Evolutionary conservation across 495 filamentous ascomycete species (phyloP), one percentile per base, ranked within the genome.

Genomic region (Apodospora peruviana): DNA sequence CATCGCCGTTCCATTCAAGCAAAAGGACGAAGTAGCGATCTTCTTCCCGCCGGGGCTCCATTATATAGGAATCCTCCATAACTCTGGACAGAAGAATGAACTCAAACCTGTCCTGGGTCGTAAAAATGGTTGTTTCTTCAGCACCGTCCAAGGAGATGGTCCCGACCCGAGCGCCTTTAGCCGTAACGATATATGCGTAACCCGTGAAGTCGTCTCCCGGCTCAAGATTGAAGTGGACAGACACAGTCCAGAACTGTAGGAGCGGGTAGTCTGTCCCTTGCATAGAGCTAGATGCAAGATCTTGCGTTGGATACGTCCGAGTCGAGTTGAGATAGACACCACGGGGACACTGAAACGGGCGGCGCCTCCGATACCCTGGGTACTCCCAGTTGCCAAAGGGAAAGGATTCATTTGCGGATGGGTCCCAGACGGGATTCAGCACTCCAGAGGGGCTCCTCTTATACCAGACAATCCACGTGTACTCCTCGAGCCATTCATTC

Each of bases 391-490:
- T 44, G 2, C 27, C 18, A 11, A 16, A 2, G 8, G 43, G 38
- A 21, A 53, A 53, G 18, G 12, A 14, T 16, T 40, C 14, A 23
- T 57, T 53, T 10, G 24, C 50, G 4, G 3, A 14, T 3, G 43
- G 44, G 43, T 57, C 54, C 54, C 54, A 57, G 3, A 57, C 50
- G 1, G 42, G 32, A 12, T 27, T 46, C 9, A 32, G 8, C 2
- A 18, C 7, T n/a, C 44, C 40, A 11, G 25, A 7, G 4, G 40
- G 5, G 19, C n/a, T 47, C 9, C 42, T 20, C 17, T 47, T 47
- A 23, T 58, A 58, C 55, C 55, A 58, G 2, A 58, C 16, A 38
- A 58, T 54, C 55, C 55, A 58, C 1, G 51, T 54, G 11, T 43
- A 12, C 4, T 42, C 22, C 9, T 19, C 19, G 2, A 53, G 45